Evolutionary conservation across 2,329 filamentous ascomycete species (phyloP).

Genomic region (Aspergillus terreus): DNA sequence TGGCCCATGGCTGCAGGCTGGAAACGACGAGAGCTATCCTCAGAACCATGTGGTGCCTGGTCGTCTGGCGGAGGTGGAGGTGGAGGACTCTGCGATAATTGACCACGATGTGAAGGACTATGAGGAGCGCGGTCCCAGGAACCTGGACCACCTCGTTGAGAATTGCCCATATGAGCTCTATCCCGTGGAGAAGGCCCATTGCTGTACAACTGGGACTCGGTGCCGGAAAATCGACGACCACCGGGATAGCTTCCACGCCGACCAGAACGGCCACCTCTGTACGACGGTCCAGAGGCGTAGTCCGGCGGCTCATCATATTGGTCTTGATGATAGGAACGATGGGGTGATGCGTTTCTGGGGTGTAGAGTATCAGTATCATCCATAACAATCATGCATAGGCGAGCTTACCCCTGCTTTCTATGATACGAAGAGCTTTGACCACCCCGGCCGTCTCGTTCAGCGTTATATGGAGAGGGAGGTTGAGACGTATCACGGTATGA

Average conservation of each 20-base stretch:
- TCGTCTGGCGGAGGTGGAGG: conserved; percentile 32
- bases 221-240: conserved; percentile 44
- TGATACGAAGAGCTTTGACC: conserved; percentile 39
- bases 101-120: conserved; percentile 32
- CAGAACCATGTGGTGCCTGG: conserved; percentile 33
- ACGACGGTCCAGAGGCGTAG: conserved; percentile 54
- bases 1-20: no score
- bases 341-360: conserved; percentile 59
- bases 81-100: conserved; percentile 30
- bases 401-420: conserved; percentile 49
- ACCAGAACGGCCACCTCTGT: conserved; percentile 50
- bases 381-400: conserved; percentile 6
- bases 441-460: conserved; percentile 52
- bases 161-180: conserved; percentile 60
- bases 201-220: conserved; percentile 46
- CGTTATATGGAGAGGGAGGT: conserved; percentile 57
- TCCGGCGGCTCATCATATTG: conserved; percentile 52
- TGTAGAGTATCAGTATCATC: conserved; percentile 21
- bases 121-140: conserved; percentile 49
- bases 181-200: conserved; percentile 48
- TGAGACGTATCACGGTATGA: conserved; percentile 60
- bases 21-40: conserved; percentile 40
- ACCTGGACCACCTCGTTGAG: conserved; percentile 66
- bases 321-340: conserved; percentile 53
- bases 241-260: conserved; percentile 59